Conservation (phyloP, 441 rosid genomes). For the Aleurites moluccanus region DNA sequence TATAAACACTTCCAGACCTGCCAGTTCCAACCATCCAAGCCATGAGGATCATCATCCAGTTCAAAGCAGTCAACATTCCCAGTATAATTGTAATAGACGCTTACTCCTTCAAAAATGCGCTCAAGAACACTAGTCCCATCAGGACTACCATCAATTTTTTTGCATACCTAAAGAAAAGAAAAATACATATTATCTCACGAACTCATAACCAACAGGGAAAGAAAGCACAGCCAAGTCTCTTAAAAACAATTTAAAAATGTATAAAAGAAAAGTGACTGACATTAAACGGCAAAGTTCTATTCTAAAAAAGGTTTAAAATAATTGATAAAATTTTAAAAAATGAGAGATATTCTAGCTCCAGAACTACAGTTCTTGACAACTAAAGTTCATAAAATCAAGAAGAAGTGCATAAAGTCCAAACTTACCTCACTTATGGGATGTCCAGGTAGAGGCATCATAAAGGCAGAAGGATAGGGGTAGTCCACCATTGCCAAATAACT, state of each 20-base stretch:
- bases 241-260: too few species aligned
- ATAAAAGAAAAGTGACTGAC: background rate
- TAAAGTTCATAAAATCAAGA: background rate
- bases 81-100: constrained; percentile 72
- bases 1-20: constrained; percentile 45
- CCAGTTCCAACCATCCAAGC: constrained; percentile 89
- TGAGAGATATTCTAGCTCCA: background rate
- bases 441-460: constrained; percentile 92
- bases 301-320: background rate
- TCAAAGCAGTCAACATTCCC: constrained; percentile 67
- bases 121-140: constrained; percentile 53
- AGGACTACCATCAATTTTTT: constrained; percentile 57
- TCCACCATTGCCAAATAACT: constrained; percentile 91
- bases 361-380: background rate
- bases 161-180: constrained; percentile 55
- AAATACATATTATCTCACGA: background rate
- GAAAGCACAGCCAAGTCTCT: background rate
- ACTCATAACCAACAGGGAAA: background rate
- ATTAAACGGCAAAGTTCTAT: constrained; percentile 1
- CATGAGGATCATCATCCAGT: constrained; percentile 93
- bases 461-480: constrained; percentile 72
- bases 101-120: constrained; percentile 64
- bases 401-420: background rate
- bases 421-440: constrained; percentile 84
- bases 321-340: background rate